Base-by-base conservation (phyloP, 2,329 filamentous ascomycete genomes). In the Coleophoma cylindrospora region DNA sequence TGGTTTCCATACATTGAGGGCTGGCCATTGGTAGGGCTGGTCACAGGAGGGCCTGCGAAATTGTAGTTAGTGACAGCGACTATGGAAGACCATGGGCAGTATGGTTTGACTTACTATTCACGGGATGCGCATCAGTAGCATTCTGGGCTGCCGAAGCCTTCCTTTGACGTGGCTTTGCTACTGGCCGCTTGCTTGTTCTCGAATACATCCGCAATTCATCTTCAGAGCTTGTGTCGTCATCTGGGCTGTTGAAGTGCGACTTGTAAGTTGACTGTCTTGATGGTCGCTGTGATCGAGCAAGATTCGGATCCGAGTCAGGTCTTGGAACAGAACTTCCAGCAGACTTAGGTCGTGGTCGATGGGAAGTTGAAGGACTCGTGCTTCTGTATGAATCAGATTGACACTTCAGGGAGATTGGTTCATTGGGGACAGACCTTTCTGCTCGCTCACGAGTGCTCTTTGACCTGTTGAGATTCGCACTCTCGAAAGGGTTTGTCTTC, bases 401-500 rank as follows among this genome's bases (percentile, higher is more conserved):
- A 13, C 38, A 27, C 3, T 15, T n/a, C n/a, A 36, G 14, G 11
- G 45, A 43, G 32, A 48, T 48, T 10, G 3, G 17, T 33, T 14
- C 41, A 33, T n/a, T 27, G n/a, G 8, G 21, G 27, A n/a, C n/a
- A 22, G 21, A 27, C 27, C 27, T 27, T 11, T 43, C 27, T 15
- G 52, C 45, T 2, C 47, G 47, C n/a, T 57, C 58, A 40, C 54
- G 54, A 4, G 61, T 66, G 43, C 58, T 66, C 43, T 61, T 65
- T 21, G 64, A 66, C 55, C 63, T 61, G 34, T 50, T 55, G 11
- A 65, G 44, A 56, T 60, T 59, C 50, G 57, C 49, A 38, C 50
- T 74, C 41, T 80, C 78, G 51, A 80, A 81, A 0, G 78, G 74
- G 43, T 81, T 75, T 4, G 78, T 76, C 65, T 77, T 83, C 62